Evolutionary conservation across 176 grass and related monocot species (phyloP).

Genomic region (Eragrostis nindensis): DNA sequence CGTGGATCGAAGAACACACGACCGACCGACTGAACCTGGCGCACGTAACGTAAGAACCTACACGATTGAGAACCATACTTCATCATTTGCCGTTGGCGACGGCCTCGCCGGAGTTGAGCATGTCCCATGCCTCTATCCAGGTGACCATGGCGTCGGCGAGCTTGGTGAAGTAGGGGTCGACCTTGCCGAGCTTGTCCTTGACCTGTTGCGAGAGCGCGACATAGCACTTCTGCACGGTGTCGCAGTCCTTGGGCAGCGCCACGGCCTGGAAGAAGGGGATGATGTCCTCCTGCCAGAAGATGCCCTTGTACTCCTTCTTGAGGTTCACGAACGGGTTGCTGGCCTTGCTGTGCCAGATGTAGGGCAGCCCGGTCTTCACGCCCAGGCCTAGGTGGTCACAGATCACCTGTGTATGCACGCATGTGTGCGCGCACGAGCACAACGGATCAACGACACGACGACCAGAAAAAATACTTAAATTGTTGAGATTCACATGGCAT

Average conservation of each 20-base stretch:
- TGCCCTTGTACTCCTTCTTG: conserved; percentile 72
- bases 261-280: conserved; percentile 68
- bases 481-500: neutral
- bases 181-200: conserved; percentile 51
- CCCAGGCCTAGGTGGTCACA: conserved; percentile 60
- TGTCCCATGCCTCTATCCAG: conserved; percentile 46
- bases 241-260: conserved; percentile 53
- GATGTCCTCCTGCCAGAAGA: conserved; percentile 75
- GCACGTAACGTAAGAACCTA: conserved; percentile 7
- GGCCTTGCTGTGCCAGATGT: conserved; percentile 74
- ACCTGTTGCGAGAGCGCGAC: conserved; percentile 59
- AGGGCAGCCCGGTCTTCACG: conserved; percentile 67
- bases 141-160: conserved; percentile 36
- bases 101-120: conserved; percentile 34
- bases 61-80: conserved; percentile 24
- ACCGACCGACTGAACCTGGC: conserved; percentile 2
- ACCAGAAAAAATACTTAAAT: neutral
- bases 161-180: conserved; percentile 33
- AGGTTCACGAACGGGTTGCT: conserved; percentile 73
- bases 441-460: neutral
- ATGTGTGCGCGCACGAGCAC: neutral
- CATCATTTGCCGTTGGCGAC: conserved; percentile 36
- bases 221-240: conserved; percentile 70
- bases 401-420: conserved; percentile 51
- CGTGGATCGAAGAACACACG: neutral